Conservation (phyloP, 768 basidiomycete genomes). For the Suillus sp. region DNA sequence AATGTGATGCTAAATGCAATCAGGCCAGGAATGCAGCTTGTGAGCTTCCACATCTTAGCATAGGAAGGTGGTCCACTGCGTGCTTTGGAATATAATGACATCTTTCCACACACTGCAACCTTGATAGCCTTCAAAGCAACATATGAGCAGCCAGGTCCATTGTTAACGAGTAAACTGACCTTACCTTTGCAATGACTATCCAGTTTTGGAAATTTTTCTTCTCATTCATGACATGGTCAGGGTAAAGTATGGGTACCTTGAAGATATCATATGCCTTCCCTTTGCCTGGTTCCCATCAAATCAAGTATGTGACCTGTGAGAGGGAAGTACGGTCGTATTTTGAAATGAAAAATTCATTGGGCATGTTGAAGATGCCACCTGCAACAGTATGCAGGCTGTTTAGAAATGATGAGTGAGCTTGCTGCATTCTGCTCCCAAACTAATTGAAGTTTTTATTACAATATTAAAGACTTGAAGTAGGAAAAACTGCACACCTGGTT, state of each 20-base stretch:
- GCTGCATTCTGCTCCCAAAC: neutral
- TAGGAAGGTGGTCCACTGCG: neutral
- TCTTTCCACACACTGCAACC: conserved; percentile 6
- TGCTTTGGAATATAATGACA: neutral
- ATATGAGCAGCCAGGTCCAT: neutral
- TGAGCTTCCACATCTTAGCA: neutral
- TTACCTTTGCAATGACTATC: conserved; percentile 7
- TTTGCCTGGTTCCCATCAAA: neutral
- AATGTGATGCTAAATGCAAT: neutral
- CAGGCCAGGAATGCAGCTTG: conserved; percentile 4
- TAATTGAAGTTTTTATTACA: neutral
- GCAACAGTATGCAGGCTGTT: neutral
- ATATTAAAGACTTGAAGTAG: too few relatives aligned
- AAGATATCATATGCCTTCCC: neutral
- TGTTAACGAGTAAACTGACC: neutral
- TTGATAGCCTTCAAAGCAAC: conserved; percentile 6
- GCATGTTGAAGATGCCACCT: conserved; percentile 5
- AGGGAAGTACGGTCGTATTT: neutral
- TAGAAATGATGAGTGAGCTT: neutral
- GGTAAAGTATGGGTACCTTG: conserved; percentile 4
- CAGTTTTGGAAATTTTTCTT: conserved; percentile 6
- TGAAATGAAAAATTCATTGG: neutral
- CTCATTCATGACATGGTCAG: neutral
- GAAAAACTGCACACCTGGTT: too few relatives aligned
- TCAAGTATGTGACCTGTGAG: neutral